phyloP scores from a whole-genome alignment of 2,329 filamentous ascomycete species.

The Mycosphaerella sp. region DNA sequence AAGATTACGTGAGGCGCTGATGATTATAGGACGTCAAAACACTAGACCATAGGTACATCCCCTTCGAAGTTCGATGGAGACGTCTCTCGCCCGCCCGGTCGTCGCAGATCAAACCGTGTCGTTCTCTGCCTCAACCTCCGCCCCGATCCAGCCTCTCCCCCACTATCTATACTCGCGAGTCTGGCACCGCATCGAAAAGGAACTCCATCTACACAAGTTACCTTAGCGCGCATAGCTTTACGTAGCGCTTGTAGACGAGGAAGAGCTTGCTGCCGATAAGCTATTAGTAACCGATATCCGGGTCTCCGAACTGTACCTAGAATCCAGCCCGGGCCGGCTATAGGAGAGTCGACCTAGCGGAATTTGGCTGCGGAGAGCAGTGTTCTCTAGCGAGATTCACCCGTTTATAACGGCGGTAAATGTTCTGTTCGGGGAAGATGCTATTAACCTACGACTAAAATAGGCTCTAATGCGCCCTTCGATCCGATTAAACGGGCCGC shows the following conservation, averaged over 20 bases:
- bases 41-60: neutral
- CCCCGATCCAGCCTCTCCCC: neutral
- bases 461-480: neutral
- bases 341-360: constrained; percentile 1
- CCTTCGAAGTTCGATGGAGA: neutral
- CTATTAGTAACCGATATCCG: neutral
- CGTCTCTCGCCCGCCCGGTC: constrained; percentile 1
- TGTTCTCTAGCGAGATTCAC: neutral
- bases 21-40: too few species aligned
- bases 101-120: neutral
- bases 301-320: neutral
- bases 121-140: neutral
- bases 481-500: neutral
- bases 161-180: neutral
- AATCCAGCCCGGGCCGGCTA: neutral
- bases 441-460: neutral
- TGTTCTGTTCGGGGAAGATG: neutral
- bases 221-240: neutral
- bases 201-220: neutral
- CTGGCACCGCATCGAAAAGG: neutral
- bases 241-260: neutral
- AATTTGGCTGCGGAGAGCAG: neutral
- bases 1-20: too few species aligned
- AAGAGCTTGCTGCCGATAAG: neutral
- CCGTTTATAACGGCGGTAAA: neutral